Evolutionary conservation across 352 stramenopile species (phyloP), one percentile per base, ranked within the genome.

Genomic region (Thalassiosira hispida): DNA sequence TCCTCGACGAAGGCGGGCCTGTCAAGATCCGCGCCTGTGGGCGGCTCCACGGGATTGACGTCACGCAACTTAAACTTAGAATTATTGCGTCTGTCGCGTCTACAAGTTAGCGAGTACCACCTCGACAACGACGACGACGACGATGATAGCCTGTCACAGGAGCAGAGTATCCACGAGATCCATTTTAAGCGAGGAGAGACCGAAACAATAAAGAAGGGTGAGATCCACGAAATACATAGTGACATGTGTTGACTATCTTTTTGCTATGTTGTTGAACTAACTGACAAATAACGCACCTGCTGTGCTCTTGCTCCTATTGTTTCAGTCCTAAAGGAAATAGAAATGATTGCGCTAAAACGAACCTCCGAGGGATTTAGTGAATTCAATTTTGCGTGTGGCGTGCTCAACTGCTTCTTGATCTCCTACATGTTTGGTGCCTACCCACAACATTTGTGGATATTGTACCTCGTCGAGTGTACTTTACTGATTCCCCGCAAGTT

Each of bases 351-450:
- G 23, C 29, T 72, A 4, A 73, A 84, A 66, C 49, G 61, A 27
- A 60, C 57, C 20, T 66, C 52, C 0, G 71, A 89, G 42, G 79
- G 83, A 1, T 77, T 87, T 6, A 75, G 73, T 8, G 68, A 81
- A 27, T 51, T 73, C 14, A 89, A 86, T 53, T 89, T 89, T 64
- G 73, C 79, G 8, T 22, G 83, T 31, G 83, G 83, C 1, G 76
- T 89, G 0, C 53, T 83, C 2, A 89, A 89, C 57, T 87, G 73
- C 33, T 76, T 86, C 22, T 78, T 86, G n/a, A 73, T 89, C 11
- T 47, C 53, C 11, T 88, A 75, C 55, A 44, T 79, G 12, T 78
- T 83, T 56, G 77, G 72, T 29, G 60, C 56, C 11, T 73, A 79
- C 53, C 77, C 81, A 18, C 33, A 81, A 44, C 77, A 88, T 61